A percentile compares a stretch with the other conserved stretches of the same genome.
Conservation (phyloP, 306 rosid genomes). For the Medicago lupulina region DNA sequence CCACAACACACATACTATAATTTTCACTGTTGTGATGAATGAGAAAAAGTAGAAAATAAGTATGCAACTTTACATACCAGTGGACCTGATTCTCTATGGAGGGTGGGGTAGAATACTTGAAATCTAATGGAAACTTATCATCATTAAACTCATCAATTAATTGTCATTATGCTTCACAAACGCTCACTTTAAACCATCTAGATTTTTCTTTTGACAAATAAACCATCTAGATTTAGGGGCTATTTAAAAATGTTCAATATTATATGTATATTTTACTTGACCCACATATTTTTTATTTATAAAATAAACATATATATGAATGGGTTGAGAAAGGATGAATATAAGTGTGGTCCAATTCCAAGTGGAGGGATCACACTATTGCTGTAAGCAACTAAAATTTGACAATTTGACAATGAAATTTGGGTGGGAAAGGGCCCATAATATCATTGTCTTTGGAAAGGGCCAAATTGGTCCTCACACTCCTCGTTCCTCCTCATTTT, state of each 20-base stretch:
- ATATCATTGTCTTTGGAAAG: conserved; percentile 48
- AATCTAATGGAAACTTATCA: conserved; percentile 45
- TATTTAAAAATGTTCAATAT: neutral
- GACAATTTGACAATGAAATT: conserved; percentile 41
- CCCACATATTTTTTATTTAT: no score
- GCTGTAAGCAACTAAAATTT: conserved; percentile 45
- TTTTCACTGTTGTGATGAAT: conserved; percentile 10
- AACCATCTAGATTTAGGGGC: conserved; percentile 32
- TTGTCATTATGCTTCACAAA: conserved; percentile 45
- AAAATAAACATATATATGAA: neutral
- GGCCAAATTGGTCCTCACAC: conserved; percentile 13
- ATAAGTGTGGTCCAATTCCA: conserved; percentile 39
- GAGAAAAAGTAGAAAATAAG: conserved; percentile 2
- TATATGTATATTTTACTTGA: conserved; percentile 21
- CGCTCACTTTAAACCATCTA: conserved; percentile 37
- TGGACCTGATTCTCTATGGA: conserved; percentile 38
- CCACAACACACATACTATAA: neutral
- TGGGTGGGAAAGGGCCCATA: conserved; percentile 51
- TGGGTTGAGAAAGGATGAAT: conserved; percentile 14
- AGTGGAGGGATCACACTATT: conserved; percentile 37
- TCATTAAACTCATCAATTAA: conserved; percentile 45
- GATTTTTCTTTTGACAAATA: neutral
- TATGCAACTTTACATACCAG: neutral
- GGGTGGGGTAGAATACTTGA: conserved; percentile 39
- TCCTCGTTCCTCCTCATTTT: neutral